Evolutionary conservation across 495 filamentous ascomycete species (phyloP).

Genomic region (Penicillium nucicola): DNA sequence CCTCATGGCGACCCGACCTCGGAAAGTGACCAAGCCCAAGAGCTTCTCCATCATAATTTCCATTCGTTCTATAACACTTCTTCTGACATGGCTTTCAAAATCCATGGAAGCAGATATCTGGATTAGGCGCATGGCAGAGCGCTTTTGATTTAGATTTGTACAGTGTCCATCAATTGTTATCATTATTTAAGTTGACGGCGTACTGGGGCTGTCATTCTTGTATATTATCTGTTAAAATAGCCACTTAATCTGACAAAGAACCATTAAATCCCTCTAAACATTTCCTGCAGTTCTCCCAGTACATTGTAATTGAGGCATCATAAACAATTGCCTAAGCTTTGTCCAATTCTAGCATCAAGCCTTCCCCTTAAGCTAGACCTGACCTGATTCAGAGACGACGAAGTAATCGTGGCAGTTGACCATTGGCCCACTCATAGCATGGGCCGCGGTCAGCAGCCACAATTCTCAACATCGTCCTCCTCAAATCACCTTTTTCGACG

Average conservation of each 20-base stretch:
- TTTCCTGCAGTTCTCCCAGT: too few relatives aligned
- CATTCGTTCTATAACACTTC: constrained; percentile 36
- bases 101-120: constrained; percentile 11
- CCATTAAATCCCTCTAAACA: too few relatives aligned
- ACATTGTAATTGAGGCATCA: too few relatives aligned
- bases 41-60: constrained; percentile 24
- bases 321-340: too few relatives aligned
- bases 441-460: too few relatives aligned
- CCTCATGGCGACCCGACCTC: not conserved
- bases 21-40: constrained; percentile 1
- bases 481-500: too few relatives aligned
- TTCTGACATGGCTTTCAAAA: constrained; percentile 36
- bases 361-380: too few relatives aligned
- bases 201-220: not conserved
- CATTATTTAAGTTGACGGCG: not conserved
- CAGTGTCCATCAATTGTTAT: constrained; percentile 4
- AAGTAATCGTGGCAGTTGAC: too few relatives aligned
- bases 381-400: too few relatives aligned
- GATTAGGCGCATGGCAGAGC: not conserved
- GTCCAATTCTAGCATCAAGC: too few relatives aligned
- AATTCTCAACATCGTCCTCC: too few relatives aligned
- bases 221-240: constrained; percentile 5
- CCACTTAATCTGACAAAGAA: not conserved
- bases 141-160: not conserved
- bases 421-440: too few relatives aligned